A percentile compares a stretch with the other conserved stretches of the same genome.
These are phyloP conservation scores for Podaxis sp. DNA, from an alignment of 768 basidiomycete genomes.

Conservation along the genomic window DNA sequence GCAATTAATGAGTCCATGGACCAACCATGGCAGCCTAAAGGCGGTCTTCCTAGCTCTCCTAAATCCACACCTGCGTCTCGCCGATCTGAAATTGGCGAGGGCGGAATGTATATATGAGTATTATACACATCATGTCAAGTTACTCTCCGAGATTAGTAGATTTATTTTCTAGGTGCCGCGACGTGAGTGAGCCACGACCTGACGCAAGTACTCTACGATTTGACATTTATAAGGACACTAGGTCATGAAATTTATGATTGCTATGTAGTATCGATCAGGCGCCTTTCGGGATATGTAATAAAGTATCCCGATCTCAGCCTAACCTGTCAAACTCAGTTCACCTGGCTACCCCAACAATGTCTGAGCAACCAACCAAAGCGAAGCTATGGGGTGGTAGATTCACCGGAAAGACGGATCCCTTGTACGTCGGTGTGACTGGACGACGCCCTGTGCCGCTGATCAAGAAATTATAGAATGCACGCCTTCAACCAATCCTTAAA, in stretches of 20 bases:
- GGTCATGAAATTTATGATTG: no score
- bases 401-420: slow-evolving; percentile 83
- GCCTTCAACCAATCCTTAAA: slow-evolving; percentile 94
- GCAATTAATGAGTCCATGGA: slow-evolving; percentile 25
- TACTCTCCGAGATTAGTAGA: no score
- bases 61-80: neutral
- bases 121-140: no score
- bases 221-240: no score
- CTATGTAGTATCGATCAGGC: no score
- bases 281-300: neutral
- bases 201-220: no score
- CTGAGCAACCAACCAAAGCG: slow-evolving; percentile 45
- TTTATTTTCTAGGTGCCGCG: no score
- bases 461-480: slow-evolving; percentile 69
- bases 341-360: slow-evolving; percentile 21
- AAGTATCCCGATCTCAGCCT: neutral
- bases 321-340: neutral
- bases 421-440: slow-evolving; percentile 42
- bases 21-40: slow-evolving; percentile 13
- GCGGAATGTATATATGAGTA: slow-evolving; percentile 46
- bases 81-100: slow-evolving; percentile 36
- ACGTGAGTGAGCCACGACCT: no score
- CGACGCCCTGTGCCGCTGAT: slow-evolving; percentile 13
- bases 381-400: slow-evolving; percentile 90
- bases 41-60: neutral